phyloP scores from a whole-genome alignment of 129 eudicot genomes.

The Logfia minima region DNA sequence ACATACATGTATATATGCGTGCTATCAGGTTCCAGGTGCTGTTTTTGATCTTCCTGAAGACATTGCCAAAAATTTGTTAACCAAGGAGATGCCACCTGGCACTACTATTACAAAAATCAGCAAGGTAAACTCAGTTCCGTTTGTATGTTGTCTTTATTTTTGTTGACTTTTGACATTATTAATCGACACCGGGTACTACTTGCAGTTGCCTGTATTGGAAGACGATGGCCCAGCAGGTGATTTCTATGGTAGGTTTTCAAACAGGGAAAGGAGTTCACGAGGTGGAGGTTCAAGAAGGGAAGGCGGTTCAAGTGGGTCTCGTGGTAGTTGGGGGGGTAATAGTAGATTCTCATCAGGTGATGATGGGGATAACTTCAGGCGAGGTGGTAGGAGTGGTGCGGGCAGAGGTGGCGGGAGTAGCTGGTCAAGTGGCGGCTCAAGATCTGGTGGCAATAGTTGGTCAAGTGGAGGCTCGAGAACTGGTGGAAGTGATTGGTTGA shows the following conservation, averaged over 20 bases:
- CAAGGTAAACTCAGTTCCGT: conserved; percentile 45
- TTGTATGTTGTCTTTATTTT: background rate
- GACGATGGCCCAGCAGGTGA: conserved; percentile 80
- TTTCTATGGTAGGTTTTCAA: conserved; percentile 77
- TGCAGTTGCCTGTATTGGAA: conserved; percentile 85
- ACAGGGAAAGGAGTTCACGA: conserved; percentile 49
- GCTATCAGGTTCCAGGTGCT: conserved; percentile 75
- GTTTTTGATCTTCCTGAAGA: conserved; percentile 95
- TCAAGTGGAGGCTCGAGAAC: conserved; percentile 50
- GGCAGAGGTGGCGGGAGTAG: conserved; percentile 41
- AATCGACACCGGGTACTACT: conserved; percentile 1
- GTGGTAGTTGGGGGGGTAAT: conserved; percentile 41
- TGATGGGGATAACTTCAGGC: conserved; percentile 48
- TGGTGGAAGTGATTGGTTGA: conserved; percentile 76
- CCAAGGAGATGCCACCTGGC: conserved; percentile 77
- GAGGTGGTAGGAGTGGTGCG: conserved; percentile 58
- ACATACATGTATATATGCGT: background rate
- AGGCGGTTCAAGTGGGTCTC: conserved; percentile 56
- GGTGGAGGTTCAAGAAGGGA: conserved; percentile 49
- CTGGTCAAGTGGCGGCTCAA: conserved; percentile 47
- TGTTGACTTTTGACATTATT: background rate
- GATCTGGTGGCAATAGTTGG: conserved; percentile 53
- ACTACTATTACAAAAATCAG: conserved; percentile 66
- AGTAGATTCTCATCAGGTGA: conserved; percentile 47
- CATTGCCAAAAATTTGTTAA: conserved; percentile 73